phyloP scores from a whole-genome alignment of 768 basidiomycete genomes.

The Cystobasidium tubakii region DNA sequence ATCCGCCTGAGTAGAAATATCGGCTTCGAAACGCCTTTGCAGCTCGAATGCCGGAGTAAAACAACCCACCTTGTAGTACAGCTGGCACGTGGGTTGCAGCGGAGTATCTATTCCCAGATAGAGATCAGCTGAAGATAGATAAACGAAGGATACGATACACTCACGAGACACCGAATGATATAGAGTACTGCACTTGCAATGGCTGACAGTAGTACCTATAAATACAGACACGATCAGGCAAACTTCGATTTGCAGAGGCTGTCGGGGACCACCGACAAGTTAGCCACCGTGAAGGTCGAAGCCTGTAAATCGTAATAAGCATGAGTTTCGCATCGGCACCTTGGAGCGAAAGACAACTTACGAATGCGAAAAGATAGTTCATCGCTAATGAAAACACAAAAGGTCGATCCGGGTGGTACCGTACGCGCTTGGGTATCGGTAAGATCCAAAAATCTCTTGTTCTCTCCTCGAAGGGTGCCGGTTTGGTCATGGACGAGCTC shows the following conservation, averaged over 20 bases:
- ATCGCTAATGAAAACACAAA: slow-evolving; percentile 57
- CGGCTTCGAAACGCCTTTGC: neutral
- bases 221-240: slow-evolving; percentile 52
- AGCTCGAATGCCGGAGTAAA: neutral
- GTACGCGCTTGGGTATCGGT: slow-evolving; percentile 59
- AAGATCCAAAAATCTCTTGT: slow-evolving; percentile 58
- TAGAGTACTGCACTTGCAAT: slow-evolving; percentile 36
- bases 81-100: slow-evolving; percentile 48
- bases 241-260: neutral
- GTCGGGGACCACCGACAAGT: slow-evolving; percentile 26
- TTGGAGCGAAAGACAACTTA: neutral
- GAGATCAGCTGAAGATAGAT: neutral
- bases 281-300: slow-evolving; percentile 55
- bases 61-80: slow-evolving; percentile 47
- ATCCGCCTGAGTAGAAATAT: slow-evolving; percentile 49
- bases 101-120: slow-evolving; percentile 1
- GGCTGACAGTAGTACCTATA: slow-evolving; percentile 42
- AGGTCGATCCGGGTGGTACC: slow-evolving; percentile 56
- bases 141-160: neutral
- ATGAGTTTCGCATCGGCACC: neutral
- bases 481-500: neutral
- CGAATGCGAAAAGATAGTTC: slow-evolving; percentile 60
- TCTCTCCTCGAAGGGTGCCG: slow-evolving; percentile 45
- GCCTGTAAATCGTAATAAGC: slow-evolving; percentile 38
- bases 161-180: slow-evolving; percentile 23